Percentiles rank a stretch among this genome's conserved stretches.
These are phyloP conservation scores for Persicaria maculosa DNA, from an alignment of 148 eudicot species.

Conservation along the genomic window DNA sequence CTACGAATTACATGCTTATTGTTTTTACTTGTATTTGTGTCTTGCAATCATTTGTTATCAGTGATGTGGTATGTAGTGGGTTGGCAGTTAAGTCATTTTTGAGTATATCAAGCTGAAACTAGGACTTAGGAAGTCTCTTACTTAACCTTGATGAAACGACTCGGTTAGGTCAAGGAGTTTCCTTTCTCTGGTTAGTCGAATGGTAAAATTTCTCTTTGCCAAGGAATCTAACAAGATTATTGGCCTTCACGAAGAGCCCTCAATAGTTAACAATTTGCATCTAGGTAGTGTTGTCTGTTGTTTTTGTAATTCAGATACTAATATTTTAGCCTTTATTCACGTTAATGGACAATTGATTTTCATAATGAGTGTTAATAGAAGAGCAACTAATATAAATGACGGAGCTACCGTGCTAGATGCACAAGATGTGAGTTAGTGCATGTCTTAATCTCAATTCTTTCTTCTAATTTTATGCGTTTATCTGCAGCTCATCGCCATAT, in stretches of 20 bases:
- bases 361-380: not conserved
- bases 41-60: too few relatives aligned
- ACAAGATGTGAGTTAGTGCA: not conserved
- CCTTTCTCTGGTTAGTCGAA: too few relatives aligned
- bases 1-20: not conserved
- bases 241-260: too few relatives aligned
- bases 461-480: not conserved
- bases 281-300: not conserved
- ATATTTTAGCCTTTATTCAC: not conserved
- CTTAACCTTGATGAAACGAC: too few relatives aligned
- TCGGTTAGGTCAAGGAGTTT: too few relatives aligned
- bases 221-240: too few relatives aligned
- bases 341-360: not conserved
- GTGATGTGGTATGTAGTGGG: too few relatives aligned
- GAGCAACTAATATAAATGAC: not conserved
- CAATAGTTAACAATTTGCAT: not conserved
- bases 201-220: too few relatives aligned
- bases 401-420: not conserved
- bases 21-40: not conserved
- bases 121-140: not conserved
- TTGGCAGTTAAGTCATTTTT: too few relatives aligned
- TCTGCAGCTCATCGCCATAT: conserved; percentile 84
- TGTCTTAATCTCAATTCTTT: not conserved
- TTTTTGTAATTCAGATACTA: too few relatives aligned
- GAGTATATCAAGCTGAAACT: too few relatives aligned